Evolutionary conservation across 176 grass and related monocot genomes (phyloP), one percentile per base, ranked within the genome.

Genomic region (Oryza australiensis): DNA sequence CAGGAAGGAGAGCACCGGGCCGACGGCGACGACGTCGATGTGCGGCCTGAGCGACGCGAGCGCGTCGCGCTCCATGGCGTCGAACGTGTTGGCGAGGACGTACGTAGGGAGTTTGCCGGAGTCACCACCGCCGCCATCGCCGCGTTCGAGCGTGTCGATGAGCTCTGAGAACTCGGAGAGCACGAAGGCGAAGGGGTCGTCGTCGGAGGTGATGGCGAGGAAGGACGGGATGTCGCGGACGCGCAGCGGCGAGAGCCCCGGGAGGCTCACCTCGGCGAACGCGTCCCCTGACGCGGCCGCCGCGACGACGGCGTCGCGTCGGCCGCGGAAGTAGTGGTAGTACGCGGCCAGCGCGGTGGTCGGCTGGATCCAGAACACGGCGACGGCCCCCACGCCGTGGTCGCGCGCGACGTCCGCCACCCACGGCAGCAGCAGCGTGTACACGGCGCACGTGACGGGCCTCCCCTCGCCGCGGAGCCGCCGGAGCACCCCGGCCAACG

Each of bases 331-430:
- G 80, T 84, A 84, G 72, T 89, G 76, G 70, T 87, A 91, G 83
- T 86, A 89, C 9, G 75, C 69, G 12, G 90, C 87, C 14, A 95
- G 86, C 22, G 82, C 85, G 14, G 90, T 88, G 9, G 83, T 80
- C 2, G 87, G 82, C 69, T 95, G 93, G 83, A 95, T 90, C 93
- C 90, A 95, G 80, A 85, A 95, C 76, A 92, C 87, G 18, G 84
- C 68, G 3, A 60, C 68, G 53, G 62, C 14, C 1, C 76, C 49
- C 37, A 92, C 89, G 79, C 66, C 78, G 46, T 84, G 79, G 13
- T 7, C 41, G 10, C 69, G 83, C 1, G 93, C 90, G 40, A 93
- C 82, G 77, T 13, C 63, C 5, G 83, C 22, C 14, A 78, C 93
- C 93, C 93, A 96, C 30, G 85, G 64, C 33, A 96, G 70, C 0